Conservation (phyloP, 257 asterid species). For the Primulina huaijiensis region DNA sequence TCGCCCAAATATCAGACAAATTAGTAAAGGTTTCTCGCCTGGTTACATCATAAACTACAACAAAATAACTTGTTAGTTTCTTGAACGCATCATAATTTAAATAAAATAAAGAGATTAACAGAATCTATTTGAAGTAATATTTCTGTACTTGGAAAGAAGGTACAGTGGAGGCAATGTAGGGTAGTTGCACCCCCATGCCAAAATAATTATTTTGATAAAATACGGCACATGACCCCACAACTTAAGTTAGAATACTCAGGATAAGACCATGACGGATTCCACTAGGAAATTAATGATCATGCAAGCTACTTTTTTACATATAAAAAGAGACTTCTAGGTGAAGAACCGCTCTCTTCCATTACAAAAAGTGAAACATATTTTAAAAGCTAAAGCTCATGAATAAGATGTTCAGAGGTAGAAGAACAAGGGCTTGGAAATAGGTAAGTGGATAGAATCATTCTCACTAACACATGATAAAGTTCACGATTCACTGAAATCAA, state of each 20-base stretch:
- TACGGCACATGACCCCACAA: background rate
- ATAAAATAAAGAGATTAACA: slow-evolving; percentile 4
- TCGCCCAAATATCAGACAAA: slow-evolving; percentile 88
- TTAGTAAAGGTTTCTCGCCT: slow-evolving; percentile 81
- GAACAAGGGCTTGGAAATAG: too few relatives aligned
- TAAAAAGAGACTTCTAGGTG: too few relatives aligned
- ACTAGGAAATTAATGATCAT: background rate
- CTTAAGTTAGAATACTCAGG: background rate
- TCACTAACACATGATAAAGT: background rate
- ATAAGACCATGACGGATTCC: background rate
- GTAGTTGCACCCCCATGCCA: background rate
- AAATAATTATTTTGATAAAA: background rate
- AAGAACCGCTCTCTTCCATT: too few relatives aligned
- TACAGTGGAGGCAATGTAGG: background rate
- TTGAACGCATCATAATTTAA: background rate
- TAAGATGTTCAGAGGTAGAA: too few relatives aligned
- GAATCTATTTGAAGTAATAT: slow-evolving; percentile 9
- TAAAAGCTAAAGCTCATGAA: too few relatives aligned
- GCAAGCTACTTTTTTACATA: background rate
- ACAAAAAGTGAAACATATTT: too few relatives aligned
- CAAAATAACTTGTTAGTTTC: slow-evolving; percentile 9
- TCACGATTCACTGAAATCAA: background rate
- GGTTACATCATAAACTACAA: slow-evolving; percentile 85
- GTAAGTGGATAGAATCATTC: too few relatives aligned
- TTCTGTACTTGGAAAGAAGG: background rate